These are phyloP conservation scores for Capronia coronata DNA, from an alignment of 2,329 filamentous ascomycete genomes.

Conservation along the genomic window DNA sequence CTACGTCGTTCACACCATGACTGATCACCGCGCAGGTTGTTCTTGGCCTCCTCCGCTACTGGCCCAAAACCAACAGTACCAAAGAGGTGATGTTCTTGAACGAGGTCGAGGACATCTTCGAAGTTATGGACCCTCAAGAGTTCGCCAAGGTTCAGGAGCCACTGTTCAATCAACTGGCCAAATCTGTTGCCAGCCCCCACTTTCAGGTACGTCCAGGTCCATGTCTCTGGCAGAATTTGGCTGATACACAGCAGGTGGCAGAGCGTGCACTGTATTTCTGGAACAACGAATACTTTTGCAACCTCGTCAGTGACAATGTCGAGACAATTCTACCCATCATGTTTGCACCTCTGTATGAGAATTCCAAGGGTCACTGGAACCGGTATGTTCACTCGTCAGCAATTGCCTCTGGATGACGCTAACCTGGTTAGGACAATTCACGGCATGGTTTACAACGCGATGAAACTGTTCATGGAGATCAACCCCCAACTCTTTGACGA, in stretches of 20 bases:
- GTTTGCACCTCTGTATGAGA: conserved; percentile 97
- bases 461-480: conserved; percentile 99
- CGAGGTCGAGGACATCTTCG: conserved; percentile 98
- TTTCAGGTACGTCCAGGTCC: conserved; percentile 60
- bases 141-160: conserved; percentile 98
- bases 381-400: conserved; percentile 51
- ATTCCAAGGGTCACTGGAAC: conserved; percentile 99
- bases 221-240: not conserved
- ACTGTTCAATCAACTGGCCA: conserved; percentile 92
- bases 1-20: conserved; percentile 4
- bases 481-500: conserved; percentile 98
- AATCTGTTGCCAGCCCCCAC: conserved; percentile 95
- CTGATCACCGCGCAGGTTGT: conserved; percentile 60
- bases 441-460: conserved; percentile 99
- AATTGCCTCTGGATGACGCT: conserved; percentile 24
- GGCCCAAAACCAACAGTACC: conserved; percentile 98
- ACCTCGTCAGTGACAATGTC: conserved; percentile 96
- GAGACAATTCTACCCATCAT: conserved; percentile 98
- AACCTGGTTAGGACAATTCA: conserved; percentile 73
- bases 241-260: conserved; percentile 56
- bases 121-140: conserved; percentile 98
- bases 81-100: conserved; percentile 99
- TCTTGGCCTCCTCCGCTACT: conserved; percentile 86
- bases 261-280: conserved; percentile 97
- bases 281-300: conserved; percentile 99